Percentiles rank a stretch among this genome's conserved stretches.
Evolutionary conservation across 1,139 yeast species (phyloP).

Genomic region (Hanseniaspora gamundiae): DNA sequence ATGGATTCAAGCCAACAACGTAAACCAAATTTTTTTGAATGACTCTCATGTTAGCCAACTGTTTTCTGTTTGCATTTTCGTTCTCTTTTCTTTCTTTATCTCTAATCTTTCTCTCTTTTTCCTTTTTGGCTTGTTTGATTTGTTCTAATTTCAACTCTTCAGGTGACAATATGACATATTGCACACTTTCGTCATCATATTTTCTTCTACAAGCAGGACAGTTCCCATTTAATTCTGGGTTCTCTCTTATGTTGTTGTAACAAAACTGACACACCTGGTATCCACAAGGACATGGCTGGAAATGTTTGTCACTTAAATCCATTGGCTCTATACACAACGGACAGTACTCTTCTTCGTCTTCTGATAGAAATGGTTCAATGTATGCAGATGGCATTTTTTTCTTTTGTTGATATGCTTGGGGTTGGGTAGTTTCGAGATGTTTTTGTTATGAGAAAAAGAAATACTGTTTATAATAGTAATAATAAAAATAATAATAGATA

Average conservation of each 20-base stretch:
- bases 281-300: constrained; percentile 98
- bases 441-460: no score
- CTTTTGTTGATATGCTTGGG: background rate
- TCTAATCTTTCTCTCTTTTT: constrained; percentile 73
- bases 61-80: constrained; percentile 81
- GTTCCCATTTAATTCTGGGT: constrained; percentile 87
- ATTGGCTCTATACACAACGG: constrained; percentile 96
- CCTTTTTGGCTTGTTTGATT: constrained; percentile 66
- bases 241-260: constrained; percentile 89
- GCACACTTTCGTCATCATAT: constrained; percentile 88
- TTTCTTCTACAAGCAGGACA: constrained; percentile 97
- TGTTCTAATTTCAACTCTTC: constrained; percentile 80
- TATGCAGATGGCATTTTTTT: constrained; percentile 6
- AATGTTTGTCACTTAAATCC: constrained; percentile 92
- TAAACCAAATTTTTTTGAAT: constrained; percentile 95
- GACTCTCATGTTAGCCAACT: constrained; percentile 92
- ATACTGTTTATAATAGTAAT: no score
- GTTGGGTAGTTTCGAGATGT: no score
- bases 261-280: constrained; percentile 98
- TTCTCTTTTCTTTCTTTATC: constrained; percentile 90
- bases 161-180: constrained; percentile 67
- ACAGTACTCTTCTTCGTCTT: constrained; percentile 31
- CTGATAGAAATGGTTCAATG: constrained; percentile 19
- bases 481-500: no score
- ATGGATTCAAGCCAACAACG: constrained; percentile 87